A percentile compares a stretch with the other conserved stretches of the same genome.
phyloP scores from a whole-genome alignment of 2,329 filamentous ascomycete genomes.

The Penicillium sp. region DNA sequence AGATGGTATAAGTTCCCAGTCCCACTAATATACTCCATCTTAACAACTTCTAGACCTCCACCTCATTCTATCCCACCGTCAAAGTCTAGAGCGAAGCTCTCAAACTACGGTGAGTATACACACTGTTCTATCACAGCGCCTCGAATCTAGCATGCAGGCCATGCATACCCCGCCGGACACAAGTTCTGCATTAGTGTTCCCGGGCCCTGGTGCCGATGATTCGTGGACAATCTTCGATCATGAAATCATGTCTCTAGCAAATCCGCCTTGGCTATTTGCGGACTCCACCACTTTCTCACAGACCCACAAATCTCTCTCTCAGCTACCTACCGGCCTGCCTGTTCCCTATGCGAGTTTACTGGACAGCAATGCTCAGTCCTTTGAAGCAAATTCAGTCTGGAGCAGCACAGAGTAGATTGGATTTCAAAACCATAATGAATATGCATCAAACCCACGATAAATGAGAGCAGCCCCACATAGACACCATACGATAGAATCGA shows the following conservation, averaged over 20 bases:
- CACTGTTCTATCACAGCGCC: conserved; percentile 23
- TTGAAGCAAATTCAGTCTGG: background rate
- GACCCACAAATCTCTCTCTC: conserved; percentile 2
- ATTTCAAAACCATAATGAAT: background rate
- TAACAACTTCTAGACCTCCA: conserved; percentile 19
- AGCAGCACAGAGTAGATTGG: background rate
- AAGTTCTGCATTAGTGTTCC: conserved; percentile 20
- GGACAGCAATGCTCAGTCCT: background rate
- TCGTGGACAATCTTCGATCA: conserved; percentile 35
- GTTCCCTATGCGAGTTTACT: background rate
- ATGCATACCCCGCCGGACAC: conserved; percentile 32
- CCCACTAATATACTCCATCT: background rate
- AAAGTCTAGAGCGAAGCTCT: conserved; percentile 23
- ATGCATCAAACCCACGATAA: background rate
- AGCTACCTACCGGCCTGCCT: background rate
- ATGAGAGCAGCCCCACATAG: background rate
- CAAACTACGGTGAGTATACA: conserved; percentile 27
- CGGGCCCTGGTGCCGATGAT: conserved; percentile 21
- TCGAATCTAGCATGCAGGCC: conserved; percentile 28
- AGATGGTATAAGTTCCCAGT: conserved; percentile 21
- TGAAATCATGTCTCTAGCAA: conserved; percentile 30
- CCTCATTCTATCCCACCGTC: conserved; percentile 28
- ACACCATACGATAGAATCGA: background rate
- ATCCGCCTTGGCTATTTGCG: conserved; percentile 29
- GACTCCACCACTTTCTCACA: conserved; percentile 8